Evolutionary conservation across 345 rosid species (phyloP).

Genomic region (Chamaenerion angustifolium): DNA sequence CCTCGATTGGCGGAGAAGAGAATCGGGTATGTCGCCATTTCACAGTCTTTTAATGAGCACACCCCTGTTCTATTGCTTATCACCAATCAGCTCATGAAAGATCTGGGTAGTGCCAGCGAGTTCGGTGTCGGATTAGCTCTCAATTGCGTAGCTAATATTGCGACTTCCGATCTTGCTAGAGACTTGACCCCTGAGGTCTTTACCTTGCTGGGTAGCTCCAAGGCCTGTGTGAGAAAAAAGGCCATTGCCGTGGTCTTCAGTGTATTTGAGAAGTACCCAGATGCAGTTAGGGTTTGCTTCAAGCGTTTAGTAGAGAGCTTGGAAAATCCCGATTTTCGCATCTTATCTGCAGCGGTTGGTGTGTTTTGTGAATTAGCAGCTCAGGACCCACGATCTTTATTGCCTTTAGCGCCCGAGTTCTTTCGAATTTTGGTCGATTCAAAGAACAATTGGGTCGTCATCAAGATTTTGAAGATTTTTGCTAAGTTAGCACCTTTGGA

Average conservation of each 20-base stretch:
- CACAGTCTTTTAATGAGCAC: conserved; percentile 69
- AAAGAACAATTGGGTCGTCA: conserved; percentile 79
- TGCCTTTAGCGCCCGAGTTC: conserved; percentile 84
- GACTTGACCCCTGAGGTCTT: conserved; percentile 82
- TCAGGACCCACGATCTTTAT: conserved; percentile 59
- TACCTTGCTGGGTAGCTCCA: conserved; percentile 55
- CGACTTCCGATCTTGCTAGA: conserved; percentile 68
- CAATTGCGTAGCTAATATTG: conserved; percentile 62
- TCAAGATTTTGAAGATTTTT: conserved; percentile 79
- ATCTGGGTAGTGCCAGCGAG: conserved; percentile 50
- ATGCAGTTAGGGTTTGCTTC: conserved; percentile 77
- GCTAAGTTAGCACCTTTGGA: conserved; percentile 65
- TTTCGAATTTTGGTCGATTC: conserved; percentile 74
- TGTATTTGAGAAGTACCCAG: conserved; percentile 80
- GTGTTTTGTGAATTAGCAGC: conserved; percentile 70
- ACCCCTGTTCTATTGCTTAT: conserved; percentile 72
- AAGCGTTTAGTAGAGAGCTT: conserved; percentile 86
- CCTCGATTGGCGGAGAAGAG: conserved; percentile 58
- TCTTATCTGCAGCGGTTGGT: conserved; percentile 58
- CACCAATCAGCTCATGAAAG: conserved; percentile 81
- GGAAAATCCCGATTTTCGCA: conserved; percentile 52
- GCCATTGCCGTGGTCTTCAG: conserved; percentile 62
- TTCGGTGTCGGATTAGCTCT: conserved; percentile 75
- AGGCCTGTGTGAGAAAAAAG: conserved; percentile 52
- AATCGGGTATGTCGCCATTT: conserved; percentile 64